A percentile compares a stretch with the other conserved stretches of the same genome.
Evolutionary conservation across 2,329 filamentous ascomycete genomes (phyloP).

Genomic region (Fusarium odoratissimum): DNA sequence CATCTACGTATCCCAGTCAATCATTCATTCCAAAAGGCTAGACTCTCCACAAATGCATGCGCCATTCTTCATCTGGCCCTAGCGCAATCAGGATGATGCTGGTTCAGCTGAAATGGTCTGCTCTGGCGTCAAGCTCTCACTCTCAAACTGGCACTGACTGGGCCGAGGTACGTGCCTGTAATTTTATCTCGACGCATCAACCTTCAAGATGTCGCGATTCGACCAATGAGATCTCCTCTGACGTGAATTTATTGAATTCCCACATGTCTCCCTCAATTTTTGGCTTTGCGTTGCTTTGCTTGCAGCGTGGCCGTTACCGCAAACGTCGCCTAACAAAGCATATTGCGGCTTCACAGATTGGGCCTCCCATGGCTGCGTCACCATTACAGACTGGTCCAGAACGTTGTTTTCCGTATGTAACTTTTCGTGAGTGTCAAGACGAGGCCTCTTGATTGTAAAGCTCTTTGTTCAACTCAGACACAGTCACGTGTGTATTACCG

Average conservation of each 20-base stretch:
- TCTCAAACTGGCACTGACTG: constrained; percentile 17
- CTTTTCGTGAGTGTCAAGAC: not conserved
- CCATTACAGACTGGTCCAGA: not conserved
- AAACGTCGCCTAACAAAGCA: constrained; percentile 27
- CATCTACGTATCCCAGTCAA: not conserved
- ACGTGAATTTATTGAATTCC: constrained; percentile 36
- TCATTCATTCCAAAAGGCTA: constrained; percentile 30
- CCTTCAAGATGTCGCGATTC: not conserved
- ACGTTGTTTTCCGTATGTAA: not conserved
- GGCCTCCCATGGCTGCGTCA: constrained; percentile 13
- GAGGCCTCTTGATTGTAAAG: constrained; percentile 2
- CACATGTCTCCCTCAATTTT: constrained; percentile 6
- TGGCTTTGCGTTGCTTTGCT: not conserved
- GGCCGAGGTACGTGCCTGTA: constrained; percentile 11
- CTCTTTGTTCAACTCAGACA: not conserved
- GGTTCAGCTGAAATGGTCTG: constrained; percentile 46
- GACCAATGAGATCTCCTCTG: constrained; percentile 28
- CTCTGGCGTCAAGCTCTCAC: constrained; percentile 12
- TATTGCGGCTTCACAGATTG: constrained; percentile 6
- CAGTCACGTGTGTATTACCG: constrained; percentile 3
- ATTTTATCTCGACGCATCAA: constrained; percentile 21
- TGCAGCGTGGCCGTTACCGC: constrained; percentile 13
- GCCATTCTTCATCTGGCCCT: constrained; percentile 29
- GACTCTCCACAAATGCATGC: constrained; percentile 7
- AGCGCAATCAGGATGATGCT: constrained; percentile 33